Evolutionary conservation across 257 asterid species (phyloP).

Genomic region (Oldenlandia corymbosa): DNA sequence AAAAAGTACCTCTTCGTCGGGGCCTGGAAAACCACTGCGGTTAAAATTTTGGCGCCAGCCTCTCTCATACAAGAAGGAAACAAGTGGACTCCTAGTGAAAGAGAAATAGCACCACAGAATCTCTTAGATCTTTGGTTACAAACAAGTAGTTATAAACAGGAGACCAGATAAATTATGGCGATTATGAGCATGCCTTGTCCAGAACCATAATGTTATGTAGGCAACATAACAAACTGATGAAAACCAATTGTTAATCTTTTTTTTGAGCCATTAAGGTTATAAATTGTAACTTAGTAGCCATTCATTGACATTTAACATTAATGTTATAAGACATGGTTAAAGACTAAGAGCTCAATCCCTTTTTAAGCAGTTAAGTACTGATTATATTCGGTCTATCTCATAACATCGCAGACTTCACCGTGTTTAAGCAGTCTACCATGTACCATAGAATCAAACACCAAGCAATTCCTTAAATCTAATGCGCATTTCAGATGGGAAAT

Average conservation of each 20-base stretch:
- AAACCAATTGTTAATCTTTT: too few relatives aligned
- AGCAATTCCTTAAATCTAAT: background rate
- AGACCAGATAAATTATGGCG: background rate
- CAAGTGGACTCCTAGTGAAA: constrained; percentile 78
- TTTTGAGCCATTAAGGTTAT: too few relatives aligned
- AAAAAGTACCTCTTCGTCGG: constrained; percentile 76
- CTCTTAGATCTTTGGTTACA: background rate
- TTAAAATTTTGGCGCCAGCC: constrained; percentile 96
- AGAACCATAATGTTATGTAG: background rate
- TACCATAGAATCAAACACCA: background rate
- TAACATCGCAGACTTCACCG: background rate
- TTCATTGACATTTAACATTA: background rate
- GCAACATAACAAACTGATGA: too few relatives aligned
- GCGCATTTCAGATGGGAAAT: background rate
- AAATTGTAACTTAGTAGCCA: background rate
- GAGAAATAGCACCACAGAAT: constrained; percentile 8
- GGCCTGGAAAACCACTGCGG: constrained; percentile 93
- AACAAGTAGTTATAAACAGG: background rate
- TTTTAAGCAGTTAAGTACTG: background rate
- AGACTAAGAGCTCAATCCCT: background rate
- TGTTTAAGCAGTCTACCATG: background rate
- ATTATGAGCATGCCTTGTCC: background rate
- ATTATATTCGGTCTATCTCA: background rate
- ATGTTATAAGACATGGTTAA: background rate
- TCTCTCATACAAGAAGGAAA: constrained; percentile 90